These are phyloP conservation scores for Epichloe typhina DNA, from an alignment of 2,329 filamentous ascomycete genomes.

Conservation along the genomic window DNA sequence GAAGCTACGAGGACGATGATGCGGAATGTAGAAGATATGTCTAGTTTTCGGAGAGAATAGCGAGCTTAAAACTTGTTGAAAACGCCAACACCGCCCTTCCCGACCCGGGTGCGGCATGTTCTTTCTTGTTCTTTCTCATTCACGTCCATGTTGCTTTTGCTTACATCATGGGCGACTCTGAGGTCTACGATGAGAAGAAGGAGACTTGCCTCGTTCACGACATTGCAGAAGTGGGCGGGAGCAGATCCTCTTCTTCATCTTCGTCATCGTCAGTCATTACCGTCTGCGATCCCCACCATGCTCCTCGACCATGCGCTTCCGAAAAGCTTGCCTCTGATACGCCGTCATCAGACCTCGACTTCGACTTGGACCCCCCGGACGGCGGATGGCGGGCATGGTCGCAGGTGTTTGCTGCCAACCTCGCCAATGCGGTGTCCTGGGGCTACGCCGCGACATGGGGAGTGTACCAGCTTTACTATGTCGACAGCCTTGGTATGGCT, in stretches of 20 bases:
- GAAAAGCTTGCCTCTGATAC: not conserved
- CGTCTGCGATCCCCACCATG: not conserved
- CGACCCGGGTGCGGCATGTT: not conserved
- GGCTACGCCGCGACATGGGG: conserved; percentile 36
- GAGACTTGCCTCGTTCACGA: not conserved
- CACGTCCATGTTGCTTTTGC: not conserved
- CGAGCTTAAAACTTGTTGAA: not conserved
- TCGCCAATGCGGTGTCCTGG: conserved; percentile 37
- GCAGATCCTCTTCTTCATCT: not conserved
- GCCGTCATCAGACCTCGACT: not conserved
- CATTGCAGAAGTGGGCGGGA: not conserved
- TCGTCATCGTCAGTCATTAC: not conserved
- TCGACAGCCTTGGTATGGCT: conserved; percentile 21
- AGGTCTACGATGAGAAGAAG: not conserved
- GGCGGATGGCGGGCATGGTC: conserved; percentile 35
- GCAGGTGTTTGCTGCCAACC: conserved; percentile 33
- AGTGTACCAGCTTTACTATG: conserved; percentile 40
- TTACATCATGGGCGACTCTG: not conserved
- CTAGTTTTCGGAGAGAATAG: not conserved
- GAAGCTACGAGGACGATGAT: not conserved
- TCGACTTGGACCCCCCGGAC: conserved; percentile 20
- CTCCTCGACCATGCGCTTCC: not conserved
- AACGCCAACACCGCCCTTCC: not conserved
- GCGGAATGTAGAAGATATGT: not conserved
- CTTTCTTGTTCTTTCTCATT: not conserved